phyloP scores from a whole-genome alignment of 768 basidiomycete species.

The Lentinula edodes region DNA sequence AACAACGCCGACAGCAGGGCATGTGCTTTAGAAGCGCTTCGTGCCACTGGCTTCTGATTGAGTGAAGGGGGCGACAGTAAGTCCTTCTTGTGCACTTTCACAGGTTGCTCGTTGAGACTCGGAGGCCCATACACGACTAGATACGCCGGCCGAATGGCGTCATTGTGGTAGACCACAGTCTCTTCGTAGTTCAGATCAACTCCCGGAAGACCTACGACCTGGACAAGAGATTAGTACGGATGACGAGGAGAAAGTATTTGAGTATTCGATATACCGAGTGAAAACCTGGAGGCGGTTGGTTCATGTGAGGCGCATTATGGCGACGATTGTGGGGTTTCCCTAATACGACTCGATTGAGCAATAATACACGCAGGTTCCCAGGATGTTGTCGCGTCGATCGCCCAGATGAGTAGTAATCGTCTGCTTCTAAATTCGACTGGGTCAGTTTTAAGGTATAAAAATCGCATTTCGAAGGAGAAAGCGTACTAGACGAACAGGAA shows the following conservation, averaged over 20 bases:
- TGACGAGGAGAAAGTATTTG: neutral
- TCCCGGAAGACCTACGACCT: slow-evolving; percentile 64
- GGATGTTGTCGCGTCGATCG: slow-evolving; percentile 27
- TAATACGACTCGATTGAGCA: slow-evolving; percentile 60
- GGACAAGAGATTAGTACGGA: neutral
- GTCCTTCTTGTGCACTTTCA: neutral
- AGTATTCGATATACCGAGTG: slow-evolving; percentile 42
- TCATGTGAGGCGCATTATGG: slow-evolving; percentile 41
- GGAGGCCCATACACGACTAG: slow-evolving; percentile 48
- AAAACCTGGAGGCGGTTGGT: slow-evolving; percentile 49
- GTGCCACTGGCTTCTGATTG: neutral
- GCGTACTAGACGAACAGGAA: slow-evolving; percentile 58
- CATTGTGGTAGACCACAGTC: slow-evolving; percentile 61
- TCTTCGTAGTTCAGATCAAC: slow-evolving; percentile 63
- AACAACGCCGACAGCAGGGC: slow-evolving; percentile 35
- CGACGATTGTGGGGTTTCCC: slow-evolving; percentile 49
- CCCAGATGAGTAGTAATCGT: slow-evolving; percentile 43
- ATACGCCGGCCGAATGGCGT: slow-evolving; percentile 63
- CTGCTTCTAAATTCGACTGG: slow-evolving; percentile 43
- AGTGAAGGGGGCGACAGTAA: neutral
- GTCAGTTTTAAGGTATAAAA: neutral
- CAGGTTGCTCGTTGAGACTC: neutral
- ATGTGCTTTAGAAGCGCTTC: slow-evolving; percentile 24
- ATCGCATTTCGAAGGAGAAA: neutral
- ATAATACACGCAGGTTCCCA: slow-evolving; percentile 40